These are phyloP conservation scores for Hypoxylon rickii DNA, from an alignment of 495 filamentous ascomycete species.

Conservation along the genomic window DNA sequence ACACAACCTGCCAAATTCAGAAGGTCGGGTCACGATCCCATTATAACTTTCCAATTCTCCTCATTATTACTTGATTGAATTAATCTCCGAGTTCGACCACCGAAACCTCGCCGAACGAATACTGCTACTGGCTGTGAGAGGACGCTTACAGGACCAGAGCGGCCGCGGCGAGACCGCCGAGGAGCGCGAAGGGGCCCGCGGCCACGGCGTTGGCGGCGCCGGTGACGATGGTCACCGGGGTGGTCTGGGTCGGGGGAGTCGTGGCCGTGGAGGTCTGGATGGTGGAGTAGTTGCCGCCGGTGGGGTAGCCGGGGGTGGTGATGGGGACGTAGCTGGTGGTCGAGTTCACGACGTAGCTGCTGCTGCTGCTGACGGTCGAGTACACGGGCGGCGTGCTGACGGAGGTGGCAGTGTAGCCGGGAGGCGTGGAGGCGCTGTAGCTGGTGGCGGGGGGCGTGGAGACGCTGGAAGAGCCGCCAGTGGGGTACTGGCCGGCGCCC, in stretches of 20 bases:
- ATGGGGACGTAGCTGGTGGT: background rate
- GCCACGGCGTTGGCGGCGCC: conserved; percentile 37
- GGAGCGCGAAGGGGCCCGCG: conserved; percentile 43
- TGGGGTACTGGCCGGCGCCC: conserved; percentile 8
- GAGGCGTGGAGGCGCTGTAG: background rate
- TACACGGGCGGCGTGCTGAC: too few relatives aligned
- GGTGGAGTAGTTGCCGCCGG: conserved; percentile 7
- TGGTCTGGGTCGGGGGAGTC: conserved; percentile 16
- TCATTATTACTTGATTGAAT: too few relatives aligned
- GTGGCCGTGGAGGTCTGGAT: conserved; percentile 5
- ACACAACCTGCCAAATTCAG: background rate
- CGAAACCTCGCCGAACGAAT: too few relatives aligned
- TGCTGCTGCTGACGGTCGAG: conserved; percentile 8
- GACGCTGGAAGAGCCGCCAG: background rate
- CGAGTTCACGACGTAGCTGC: background rate
- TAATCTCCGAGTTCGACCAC: too few relatives aligned
- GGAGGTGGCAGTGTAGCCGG: too few relatives aligned
- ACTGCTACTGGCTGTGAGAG: too few relatives aligned
- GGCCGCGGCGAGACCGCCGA: conserved; percentile 49
- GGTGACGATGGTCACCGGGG: conserved; percentile 20
- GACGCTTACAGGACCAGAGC: conserved; percentile 38
- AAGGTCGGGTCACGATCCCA: conserved; percentile 4
- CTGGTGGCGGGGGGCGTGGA: background rate
- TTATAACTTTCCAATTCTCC: background rate
- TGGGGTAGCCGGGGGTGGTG: conserved; percentile 3